Evolutionary conservation across 2,329 filamentous ascomycete genomes (phyloP), one percentile per base, ranked within the genome.

Genomic region (Fonsecaea pedrosoi): DNA sequence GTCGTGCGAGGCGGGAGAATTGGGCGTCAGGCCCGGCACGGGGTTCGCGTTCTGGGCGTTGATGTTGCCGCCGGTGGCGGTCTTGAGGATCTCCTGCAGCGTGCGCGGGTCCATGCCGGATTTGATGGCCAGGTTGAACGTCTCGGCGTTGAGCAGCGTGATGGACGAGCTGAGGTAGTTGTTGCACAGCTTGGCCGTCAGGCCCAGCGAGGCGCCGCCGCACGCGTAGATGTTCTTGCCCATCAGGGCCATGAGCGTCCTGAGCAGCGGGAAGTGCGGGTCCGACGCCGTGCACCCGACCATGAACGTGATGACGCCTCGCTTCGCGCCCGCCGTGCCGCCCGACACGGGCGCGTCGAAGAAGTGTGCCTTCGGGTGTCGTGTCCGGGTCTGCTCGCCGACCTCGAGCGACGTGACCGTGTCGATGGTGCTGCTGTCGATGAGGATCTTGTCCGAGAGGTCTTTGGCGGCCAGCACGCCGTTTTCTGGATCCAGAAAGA

Each of bases 161-260:
- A 88, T 87, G 15, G 87, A 76, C 1, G 84, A 85, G 0, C 82
- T 86, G 56, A 84, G 80, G 73, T 88, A 88, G 70, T 88, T 88
- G 72, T 88, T 88, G 62, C 81, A 85, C 3, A 88, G 76, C 75
- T 88, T 88, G 0, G 86, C 85, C 0, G 84, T 82, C 4, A 88
- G 80, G 0, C 86, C 86, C 0, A 87, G 78, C 0, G 82, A 82
- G 0, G 84, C 80, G 0, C 81, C 84, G 3, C 86, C 86, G 69
- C 86, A 88, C 5, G 84, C 77, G 56, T 74, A 74, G 25, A 74
- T 67, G 58, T 88, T 83, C 10, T 78, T 78, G 35, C 85, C 86
- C 84, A 88, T 87, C 37, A 82, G 73, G 4, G 75, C 64, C 12
- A 86, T 75, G 2, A 88, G 72, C 15, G 73, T 65, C 8, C 74